These are phyloP conservation scores for Pneumocystis oryctolagi DNA, from an alignment of 1,139 yeast genomes.

Conservation along the genomic window DNA sequence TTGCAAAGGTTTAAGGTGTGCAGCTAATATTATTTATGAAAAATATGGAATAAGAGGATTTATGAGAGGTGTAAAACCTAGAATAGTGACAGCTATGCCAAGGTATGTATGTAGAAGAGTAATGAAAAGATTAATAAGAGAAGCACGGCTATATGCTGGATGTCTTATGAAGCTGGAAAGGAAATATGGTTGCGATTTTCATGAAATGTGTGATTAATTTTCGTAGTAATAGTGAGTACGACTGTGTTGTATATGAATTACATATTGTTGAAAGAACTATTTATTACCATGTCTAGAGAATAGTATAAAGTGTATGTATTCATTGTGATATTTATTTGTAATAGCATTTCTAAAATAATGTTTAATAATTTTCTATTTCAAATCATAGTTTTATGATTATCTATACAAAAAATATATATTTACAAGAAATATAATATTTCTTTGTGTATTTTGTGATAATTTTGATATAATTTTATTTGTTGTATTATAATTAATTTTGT, in stretches of 20 bases:
- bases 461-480: neutral
- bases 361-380: no score
- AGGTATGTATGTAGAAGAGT: neutral
- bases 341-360: neutral
- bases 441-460: neutral
- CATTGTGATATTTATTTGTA: neutral
- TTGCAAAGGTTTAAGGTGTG: slow-evolving; percentile 57
- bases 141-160: slow-evolving; percentile 95
- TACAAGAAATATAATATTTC: neutral
- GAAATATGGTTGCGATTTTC: slow-evolving; percentile 2
- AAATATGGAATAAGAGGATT: slow-evolving; percentile 61
- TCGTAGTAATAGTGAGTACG: neutral
- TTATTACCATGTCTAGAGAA: neutral
- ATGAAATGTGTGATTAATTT: neutral
- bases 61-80: slow-evolving; percentile 72
- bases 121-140: neutral
- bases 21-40: slow-evolving; percentile 51
- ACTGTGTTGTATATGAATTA: neutral
- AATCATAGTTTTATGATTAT: neutral
- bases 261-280: neutral
- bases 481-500: neutral
- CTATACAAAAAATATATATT: neutral
- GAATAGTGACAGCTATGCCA: slow-evolving; percentile 87
- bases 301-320: neutral
- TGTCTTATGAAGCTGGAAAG: slow-evolving; percentile 55